Evolutionary conservation across 2,329 filamentous ascomycete species (phyloP).

Genomic region (Clarireedia hainanense): DNA sequence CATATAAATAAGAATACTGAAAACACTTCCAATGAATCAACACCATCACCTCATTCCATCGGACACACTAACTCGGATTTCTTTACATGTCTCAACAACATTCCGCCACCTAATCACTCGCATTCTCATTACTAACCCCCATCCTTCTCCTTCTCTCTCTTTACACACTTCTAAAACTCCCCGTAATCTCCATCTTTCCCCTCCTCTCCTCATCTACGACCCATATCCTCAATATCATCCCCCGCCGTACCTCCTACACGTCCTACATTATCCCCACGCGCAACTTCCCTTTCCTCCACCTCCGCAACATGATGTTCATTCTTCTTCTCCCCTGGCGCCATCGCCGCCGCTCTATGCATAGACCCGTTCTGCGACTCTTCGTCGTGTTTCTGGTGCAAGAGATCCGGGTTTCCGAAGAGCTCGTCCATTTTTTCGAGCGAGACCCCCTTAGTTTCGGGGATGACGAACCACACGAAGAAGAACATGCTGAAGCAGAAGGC

Average conservation of each 20-base stretch:
- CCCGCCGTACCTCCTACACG: neutral
- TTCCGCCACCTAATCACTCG: no score
- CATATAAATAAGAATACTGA: no score
- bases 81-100: no score
- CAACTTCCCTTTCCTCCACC: neutral
- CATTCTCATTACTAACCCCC: no score
- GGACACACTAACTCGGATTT: no score
- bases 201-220: no score
- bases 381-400: neutral
- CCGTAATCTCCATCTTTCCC: no score
- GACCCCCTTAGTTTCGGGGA: slow-evolving; percentile 61
- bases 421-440: slow-evolving; percentile 42
- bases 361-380: slow-evolving; percentile 2
- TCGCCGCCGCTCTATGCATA: neutral
- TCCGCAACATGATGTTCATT: neutral
- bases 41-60: neutral
- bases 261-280: neutral
- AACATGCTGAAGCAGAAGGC: slow-evolving; percentile 56
- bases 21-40: neutral
- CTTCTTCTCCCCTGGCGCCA: no score
- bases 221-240: neutral
- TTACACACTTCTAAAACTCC: no score
- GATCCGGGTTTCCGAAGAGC: slow-evolving; percentile 4
- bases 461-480: slow-evolving; percentile 29
- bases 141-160: neutral